phyloP scores from a whole-genome alignment of 352 stramenopile species.

The Phytophthora quininea region DNA sequence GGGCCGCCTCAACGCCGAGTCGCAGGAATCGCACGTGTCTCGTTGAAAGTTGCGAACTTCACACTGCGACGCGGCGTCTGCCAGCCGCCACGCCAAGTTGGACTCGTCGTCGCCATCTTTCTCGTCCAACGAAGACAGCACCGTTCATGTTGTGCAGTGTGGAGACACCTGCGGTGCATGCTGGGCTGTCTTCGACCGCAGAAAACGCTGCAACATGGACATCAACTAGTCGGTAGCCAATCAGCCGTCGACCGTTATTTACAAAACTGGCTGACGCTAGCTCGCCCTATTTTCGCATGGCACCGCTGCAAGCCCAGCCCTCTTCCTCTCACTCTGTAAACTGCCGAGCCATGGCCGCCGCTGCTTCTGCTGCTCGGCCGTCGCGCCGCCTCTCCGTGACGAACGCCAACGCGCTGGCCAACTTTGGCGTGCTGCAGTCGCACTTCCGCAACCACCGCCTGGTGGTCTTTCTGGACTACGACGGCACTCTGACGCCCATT shows the following conservation, averaged over 20 bases:
- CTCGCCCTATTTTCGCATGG: constrained; percentile 25
- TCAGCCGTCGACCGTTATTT: constrained; percentile 10
- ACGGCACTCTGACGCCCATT: constrained; percentile 90
- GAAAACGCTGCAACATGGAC: background rate
- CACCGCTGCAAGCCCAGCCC: constrained; percentile 3
- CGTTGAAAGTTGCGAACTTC: no score
- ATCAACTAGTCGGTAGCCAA: background rate
- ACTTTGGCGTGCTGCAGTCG: constrained; percentile 63
- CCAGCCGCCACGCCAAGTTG: background rate
- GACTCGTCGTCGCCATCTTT: background rate
- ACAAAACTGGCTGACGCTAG: constrained; percentile 32
- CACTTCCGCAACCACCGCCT: constrained; percentile 65
- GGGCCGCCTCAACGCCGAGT: constrained; percentile 25
- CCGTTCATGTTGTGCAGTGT: background rate
- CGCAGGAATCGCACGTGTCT: background rate
- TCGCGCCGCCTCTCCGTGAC: constrained; percentile 64
- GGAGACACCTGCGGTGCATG: no score
- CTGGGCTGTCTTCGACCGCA: no score
- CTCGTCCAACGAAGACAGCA: constrained; percentile 20
- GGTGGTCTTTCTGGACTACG: constrained; percentile 90
- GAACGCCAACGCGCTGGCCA: constrained; percentile 73
- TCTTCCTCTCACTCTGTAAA: constrained; percentile 1
- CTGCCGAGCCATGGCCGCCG: constrained; percentile 23
- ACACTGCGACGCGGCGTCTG: no score
- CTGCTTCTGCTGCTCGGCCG: background rate